Base-by-base conservation (phyloP, 2,329 filamentous ascomycete genomes). In the Penicillium sp. region DNA sequence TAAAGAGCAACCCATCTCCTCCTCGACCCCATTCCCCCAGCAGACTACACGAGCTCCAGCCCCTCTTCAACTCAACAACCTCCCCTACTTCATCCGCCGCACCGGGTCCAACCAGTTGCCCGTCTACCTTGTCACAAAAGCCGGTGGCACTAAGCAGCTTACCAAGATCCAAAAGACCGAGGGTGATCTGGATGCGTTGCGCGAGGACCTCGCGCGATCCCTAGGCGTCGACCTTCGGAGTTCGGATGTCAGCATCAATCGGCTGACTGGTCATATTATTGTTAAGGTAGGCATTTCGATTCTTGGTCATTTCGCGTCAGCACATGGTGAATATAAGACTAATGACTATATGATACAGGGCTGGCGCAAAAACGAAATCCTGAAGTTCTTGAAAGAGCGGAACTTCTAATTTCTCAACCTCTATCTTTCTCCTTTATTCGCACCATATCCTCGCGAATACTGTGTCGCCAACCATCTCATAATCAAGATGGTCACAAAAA, bases 141-240 rank as follows among this genome's bases (percentile, higher is more conserved):
- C 86, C 13, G 91, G 91, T 52, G 90, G 91, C 14, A 95, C 90
- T 63, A 81, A 87, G 70, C 85, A 87, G 67, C 76, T 90, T 67
- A 96, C 93, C 5, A 75, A 85, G 55, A 77, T 99, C 55, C 89
- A 91, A 73, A 92, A 90, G 75, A 83, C 93, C 49, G 86, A 91
- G 56, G 95, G 95, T 16, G 84, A 96, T 71, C 69, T 86, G 49
- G 74, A 79, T 31, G 82, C 79, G 3, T 72, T 98, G 62, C 81
- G 84, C 59, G 74, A 82, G 35, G 88, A 92, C 65, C 71, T 98
- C 55, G 77, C 80, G 37, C 69, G 76, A 21, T 82, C 80, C 11
- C 73, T 96, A 59, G 76, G 79, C 1, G 68, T 93, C 43, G 75
- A 65, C 39, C 83, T 78, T 21, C 67, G 61, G 43, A 75, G 63